Conservation (phyloP, 2,329 filamentous ascomycete species). For the Xylariaceae sp. region DNA sequence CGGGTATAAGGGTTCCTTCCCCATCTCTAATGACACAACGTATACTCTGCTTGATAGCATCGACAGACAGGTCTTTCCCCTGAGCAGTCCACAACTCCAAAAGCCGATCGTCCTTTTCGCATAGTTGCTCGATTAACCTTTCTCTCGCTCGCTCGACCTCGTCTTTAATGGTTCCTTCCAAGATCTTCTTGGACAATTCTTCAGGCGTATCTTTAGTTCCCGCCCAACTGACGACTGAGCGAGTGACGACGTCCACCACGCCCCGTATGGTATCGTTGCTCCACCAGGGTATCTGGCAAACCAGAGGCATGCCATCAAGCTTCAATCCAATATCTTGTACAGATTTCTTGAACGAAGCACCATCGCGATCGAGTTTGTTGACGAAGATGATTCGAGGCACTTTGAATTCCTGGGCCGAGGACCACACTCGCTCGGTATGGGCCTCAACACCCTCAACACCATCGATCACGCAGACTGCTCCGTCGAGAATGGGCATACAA, state of each 20-base stretch:
- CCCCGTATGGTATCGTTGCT: conserved; percentile 78
- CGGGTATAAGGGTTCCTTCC: conserved; percentile 75
- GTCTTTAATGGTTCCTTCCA: conserved; percentile 54
- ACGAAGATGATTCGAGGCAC: conserved; percentile 83
- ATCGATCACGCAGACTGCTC: conserved; percentile 90
- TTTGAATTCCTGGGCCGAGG: conserved; percentile 79
- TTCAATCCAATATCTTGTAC: conserved; percentile 83
- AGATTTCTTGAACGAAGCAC: conserved; percentile 80
- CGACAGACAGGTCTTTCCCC: conserved; percentile 71
- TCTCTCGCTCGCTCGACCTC: conserved; percentile 78
- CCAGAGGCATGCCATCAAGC: conserved; percentile 80
- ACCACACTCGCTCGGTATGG: conserved; percentile 96
- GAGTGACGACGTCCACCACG: conserved; percentile 79
- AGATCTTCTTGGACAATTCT: conserved; percentile 52
- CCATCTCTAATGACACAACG: conserved; percentile 70
- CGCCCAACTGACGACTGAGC: conserved; percentile 75
- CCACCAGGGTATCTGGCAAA: conserved; percentile 97
- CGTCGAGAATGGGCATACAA: conserved; percentile 84
- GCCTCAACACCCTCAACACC: conserved; percentile 94
- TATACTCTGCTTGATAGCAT: conserved; percentile 72
- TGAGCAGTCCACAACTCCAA: conserved; percentile 82
- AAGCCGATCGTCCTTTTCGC: conserved; percentile 84
- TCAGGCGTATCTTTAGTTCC: conserved; percentile 43
- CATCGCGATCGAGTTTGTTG: conserved; percentile 84
- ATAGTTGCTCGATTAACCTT: conserved; percentile 79